Percentiles rank a stretch among this genome's conserved stretches.
These are phyloP conservation scores for Claviceps africana DNA, from an alignment of 2,329 filamentous ascomycete species.

Conservation along the genomic window DNA sequence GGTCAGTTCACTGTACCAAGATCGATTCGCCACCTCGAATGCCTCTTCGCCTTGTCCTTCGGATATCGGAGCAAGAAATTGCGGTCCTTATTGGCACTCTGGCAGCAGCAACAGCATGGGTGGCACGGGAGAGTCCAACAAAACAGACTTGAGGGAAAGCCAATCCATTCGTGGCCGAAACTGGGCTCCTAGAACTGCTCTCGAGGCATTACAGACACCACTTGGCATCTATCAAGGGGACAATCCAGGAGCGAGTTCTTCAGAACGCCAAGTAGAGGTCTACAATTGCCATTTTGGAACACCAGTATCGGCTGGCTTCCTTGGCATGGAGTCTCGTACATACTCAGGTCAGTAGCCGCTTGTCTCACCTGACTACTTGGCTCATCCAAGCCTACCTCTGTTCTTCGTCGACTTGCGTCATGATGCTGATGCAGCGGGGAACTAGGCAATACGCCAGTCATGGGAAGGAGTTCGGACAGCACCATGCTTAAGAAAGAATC, in stretches of 20 bases:
- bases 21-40: slow-evolving; percentile 42
- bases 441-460: neutral
- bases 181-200: slow-evolving; percentile 1
- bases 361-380: neutral
- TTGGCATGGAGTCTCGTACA: slow-evolving; percentile 35
- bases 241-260: slow-evolving; percentile 24
- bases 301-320: slow-evolving; percentile 20
- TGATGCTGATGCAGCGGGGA: neutral
- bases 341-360: slow-evolving; percentile 33
- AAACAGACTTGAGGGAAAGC: neutral
- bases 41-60: slow-evolving; percentile 33
- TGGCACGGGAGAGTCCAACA: neutral
- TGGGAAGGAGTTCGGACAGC: slow-evolving; percentile 31
- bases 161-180: neutral
- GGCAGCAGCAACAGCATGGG: slow-evolving; percentile 1
- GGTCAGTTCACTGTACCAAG: slow-evolving; percentile 38
- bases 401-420: neutral
- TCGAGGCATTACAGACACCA: neutral
- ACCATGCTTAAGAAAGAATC: slow-evolving; percentile 22
- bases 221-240: neutral
- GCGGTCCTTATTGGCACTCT: slow-evolving; percentile 2
- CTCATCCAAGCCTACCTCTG: neutral
- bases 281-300: slow-evolving; percentile 19
- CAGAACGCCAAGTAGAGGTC: slow-evolving; percentile 23
- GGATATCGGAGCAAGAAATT: slow-evolving; percentile 13